These are phyloP conservation scores for Pachysandra terminalis DNA, from an alignment of 164 flowering plant genomes.

Conservation along the genomic window DNA sequence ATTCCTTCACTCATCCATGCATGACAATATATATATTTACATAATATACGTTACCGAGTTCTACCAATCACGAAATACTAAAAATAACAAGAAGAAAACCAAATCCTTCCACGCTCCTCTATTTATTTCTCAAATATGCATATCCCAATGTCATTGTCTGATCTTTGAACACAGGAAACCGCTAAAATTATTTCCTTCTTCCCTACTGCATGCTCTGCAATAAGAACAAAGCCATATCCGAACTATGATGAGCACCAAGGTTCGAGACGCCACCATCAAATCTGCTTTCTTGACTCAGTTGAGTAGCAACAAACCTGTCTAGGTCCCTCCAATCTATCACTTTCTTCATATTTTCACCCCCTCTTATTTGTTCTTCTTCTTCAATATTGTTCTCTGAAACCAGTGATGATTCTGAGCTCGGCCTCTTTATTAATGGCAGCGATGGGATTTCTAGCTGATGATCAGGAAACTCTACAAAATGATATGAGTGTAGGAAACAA, in stretches of 20 bases:
- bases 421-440: slow-evolving; percentile 51
- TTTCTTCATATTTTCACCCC: slow-evolving; percentile 25
- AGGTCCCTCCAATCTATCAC: slow-evolving; percentile 91
- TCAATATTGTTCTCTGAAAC: slow-evolving; percentile 31
- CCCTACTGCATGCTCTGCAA: slow-evolving; percentile 34
- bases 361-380: slow-evolving; percentile 19
- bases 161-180: slow-evolving; percentile 22
- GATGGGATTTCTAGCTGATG: slow-evolving; percentile 92
- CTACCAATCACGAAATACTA: not conserved
- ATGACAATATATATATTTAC: too few species aligned
- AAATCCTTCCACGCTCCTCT: not conserved
- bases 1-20: not conserved
- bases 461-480: slow-evolving; percentile 71
- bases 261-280: slow-evolving; percentile 27
- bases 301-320: slow-evolving; percentile 94
- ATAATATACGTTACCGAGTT: not conserved
- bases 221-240: slow-evolving; percentile 48
- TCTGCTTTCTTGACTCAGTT: slow-evolving; percentile 72
- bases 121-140: slow-evolving; percentile 55
- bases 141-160: slow-evolving; percentile 44
- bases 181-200: slow-evolving; percentile 7
- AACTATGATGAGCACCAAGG: slow-evolving; percentile 25
- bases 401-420: slow-evolving; percentile 41
- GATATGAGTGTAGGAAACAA: slow-evolving; percentile 35
- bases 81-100: not conserved